Percentiles rank a stretch among this genome's conserved stretches.
phyloP scores from a whole-genome alignment of 495 filamentous ascomycete species.

The Penicillium alfredii region DNA sequence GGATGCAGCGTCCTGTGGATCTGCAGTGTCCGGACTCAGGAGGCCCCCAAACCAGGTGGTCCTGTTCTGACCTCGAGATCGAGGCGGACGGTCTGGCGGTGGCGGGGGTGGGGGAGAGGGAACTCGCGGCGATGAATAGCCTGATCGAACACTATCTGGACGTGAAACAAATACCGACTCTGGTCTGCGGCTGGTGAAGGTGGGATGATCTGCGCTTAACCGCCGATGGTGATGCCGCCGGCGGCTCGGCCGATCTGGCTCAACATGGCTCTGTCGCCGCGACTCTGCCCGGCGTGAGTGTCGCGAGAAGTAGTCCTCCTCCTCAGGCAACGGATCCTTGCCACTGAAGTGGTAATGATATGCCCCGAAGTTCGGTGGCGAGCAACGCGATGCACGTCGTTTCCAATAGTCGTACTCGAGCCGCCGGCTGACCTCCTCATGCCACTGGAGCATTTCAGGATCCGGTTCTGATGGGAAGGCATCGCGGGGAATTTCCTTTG shows the following conservation, averaged over 20 bases:
- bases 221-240: conserved; percentile 19
- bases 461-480: conserved; percentile 74
- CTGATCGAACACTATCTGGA: conserved; percentile 13
- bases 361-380: conserved; percentile 28
- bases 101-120: conserved; percentile 35
- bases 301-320: conserved; percentile 25
- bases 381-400: conserved; percentile 25
- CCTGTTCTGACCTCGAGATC: conserved; percentile 21
- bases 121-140: conserved; percentile 23
- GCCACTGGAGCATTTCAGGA: conserved; percentile 74
- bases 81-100: conserved; percentile 13
- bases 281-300: conserved; percentile 12
- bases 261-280: conserved; percentile 17
- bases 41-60: conserved; percentile 13
- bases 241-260: conserved; percentile 14
- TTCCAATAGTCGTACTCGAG: conserved; percentile 40
- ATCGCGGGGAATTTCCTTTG: conserved; percentile 65
- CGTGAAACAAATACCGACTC: conserved; percentile 10
- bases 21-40: conserved; percentile 18
- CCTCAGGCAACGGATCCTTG: conserved; percentile 25
- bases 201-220: conserved; percentile 25
- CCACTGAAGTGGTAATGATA: conserved; percentile 31
- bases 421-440: conserved; percentile 56
- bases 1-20: conserved; percentile 15
- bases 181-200: conserved; percentile 15